phyloP scores from a whole-genome alignment of 139 green algal genomes.

The Pleodorina starrii region DNA sequence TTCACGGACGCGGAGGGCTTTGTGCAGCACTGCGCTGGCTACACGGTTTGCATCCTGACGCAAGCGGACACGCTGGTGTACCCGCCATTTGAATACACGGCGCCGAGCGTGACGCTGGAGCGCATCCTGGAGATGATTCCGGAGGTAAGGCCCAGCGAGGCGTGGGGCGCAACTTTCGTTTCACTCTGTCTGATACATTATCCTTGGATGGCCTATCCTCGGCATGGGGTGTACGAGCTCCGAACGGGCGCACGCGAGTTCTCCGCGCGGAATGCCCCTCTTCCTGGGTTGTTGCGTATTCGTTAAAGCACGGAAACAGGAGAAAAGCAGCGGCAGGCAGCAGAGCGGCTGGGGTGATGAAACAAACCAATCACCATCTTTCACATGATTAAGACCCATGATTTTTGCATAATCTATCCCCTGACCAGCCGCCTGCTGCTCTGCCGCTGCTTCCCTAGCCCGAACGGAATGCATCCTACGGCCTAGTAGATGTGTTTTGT shows the following conservation, averaged over 20 bases:
- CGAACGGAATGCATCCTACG: too few species aligned
- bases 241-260: too few species aligned
- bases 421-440: conserved; percentile 26
- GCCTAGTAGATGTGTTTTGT: too few species aligned
- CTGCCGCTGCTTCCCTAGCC: background rate
- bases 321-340: too few species aligned
- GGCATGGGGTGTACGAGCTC: too few species aligned
- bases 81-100: conserved; percentile 61
- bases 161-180: too few species aligned
- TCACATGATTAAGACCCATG: conserved; percentile 49
- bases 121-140: conserved; percentile 79
- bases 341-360: conserved; percentile 31
- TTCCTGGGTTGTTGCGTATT: too few species aligned
- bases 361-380: conserved; percentile 57
- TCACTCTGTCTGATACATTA: too few species aligned
- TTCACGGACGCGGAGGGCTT: conserved; percentile 82
- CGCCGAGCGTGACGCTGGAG: conserved; percentile 72
- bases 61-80: conserved; percentile 74
- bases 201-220: too few species aligned
- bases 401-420: conserved; percentile 59
- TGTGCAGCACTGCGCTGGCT: conserved; percentile 78
- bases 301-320: too few species aligned
- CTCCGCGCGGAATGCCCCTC: too few species aligned
- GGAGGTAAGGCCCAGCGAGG: too few species aligned
- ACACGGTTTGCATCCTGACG: conserved; percentile 84